phyloP scores from a whole-genome alignment of 768 basidiomycete genomes.

The Hortiboletus flavorubellus region DNA sequence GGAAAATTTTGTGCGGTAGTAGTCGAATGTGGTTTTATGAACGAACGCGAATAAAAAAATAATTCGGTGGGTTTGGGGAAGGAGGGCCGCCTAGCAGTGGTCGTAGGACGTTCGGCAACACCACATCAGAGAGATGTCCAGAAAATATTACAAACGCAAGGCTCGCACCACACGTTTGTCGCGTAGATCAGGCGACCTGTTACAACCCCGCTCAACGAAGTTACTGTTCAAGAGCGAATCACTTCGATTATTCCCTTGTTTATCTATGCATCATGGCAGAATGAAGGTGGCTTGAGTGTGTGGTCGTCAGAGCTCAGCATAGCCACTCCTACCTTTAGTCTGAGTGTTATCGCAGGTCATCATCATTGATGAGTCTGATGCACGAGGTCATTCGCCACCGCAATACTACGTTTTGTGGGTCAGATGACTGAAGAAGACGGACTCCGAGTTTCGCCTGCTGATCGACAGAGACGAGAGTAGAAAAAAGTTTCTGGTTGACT shows the following conservation, averaged over 20 bases:
- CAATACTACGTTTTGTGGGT: constrained; percentile 11
- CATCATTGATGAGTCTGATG: constrained; percentile 22
- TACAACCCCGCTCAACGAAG: constrained; percentile 4
- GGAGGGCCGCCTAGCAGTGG: neutral
- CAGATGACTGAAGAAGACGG: constrained; percentile 16
- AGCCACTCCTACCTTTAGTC: constrained; percentile 13
- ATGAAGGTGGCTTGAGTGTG: constrained; percentile 14
- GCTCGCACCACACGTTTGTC: constrained; percentile 17
- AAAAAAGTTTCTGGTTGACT: constrained; percentile 21
- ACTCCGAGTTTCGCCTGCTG: constrained; percentile 14
- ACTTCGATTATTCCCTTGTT: constrained; percentile 11
- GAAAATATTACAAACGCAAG: constrained; percentile 10
- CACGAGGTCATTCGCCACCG: constrained; percentile 25
- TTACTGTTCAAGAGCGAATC: neutral
- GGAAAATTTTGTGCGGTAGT: neutral
- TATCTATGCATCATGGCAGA: constrained; percentile 8
- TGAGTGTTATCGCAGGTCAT: constrained; percentile 12
- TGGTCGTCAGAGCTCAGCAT: constrained; percentile 19
- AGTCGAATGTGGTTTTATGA: neutral
- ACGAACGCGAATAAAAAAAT: neutral
- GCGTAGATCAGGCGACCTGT: constrained; percentile 10
- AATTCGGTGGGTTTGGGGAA: neutral
- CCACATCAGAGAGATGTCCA: constrained; percentile 10
- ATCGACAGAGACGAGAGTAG: constrained; percentile 3
- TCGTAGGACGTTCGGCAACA: neutral